Evolutionary conservation across 768 basidiomycete genomes (phyloP), one percentile per base, ranked within the genome.

Genomic region (Trametopsis cervina): DNA sequence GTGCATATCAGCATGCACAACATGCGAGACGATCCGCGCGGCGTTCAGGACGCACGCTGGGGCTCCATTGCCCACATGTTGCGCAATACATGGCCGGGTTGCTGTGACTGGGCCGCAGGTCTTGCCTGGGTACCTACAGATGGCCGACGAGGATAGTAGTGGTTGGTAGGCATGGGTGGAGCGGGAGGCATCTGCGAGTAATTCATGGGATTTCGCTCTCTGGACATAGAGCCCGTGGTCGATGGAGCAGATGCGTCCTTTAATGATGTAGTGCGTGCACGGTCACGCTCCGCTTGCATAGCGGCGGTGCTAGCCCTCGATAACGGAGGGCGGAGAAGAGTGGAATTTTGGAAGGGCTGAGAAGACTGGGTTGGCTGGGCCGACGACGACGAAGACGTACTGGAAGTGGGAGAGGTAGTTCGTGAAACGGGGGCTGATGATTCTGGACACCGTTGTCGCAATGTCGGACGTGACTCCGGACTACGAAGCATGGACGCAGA

Each of bases 261-360:
- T 15, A 33, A 15, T 7, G 29, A 33, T 33, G 29, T 33, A 1
- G 60, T 51, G 33, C 50, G 50, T 7, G 15, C 46, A 24, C 46
- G 46, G 27, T 51, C 50, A 21, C 48, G 47, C 40, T 50, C 48
- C 23, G 53, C 53, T 25, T 54, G 49, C 26, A 47, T n/a, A 13
- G 53, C 53, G n/a, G 53, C 53, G 15, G 50, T 42, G 23, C 53
- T 54, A 13, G 53, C 53, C 23, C 46, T 42, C n/a, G 53, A 54
- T 3, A 26, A 40, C 13, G 49, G 42, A 3, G 50, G 56, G 15
- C 40, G 54, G 21, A 47, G 52, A 11, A 44, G 52, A 20, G 24
- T 43, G 41, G 49, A 50, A 25, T 35, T 48, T 33, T 20, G 38
- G 18, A 40, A 17, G 4, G 42, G 42, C 26, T 44, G 36, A 18